These are phyloP conservation scores for Termitomyces sp. DNA, from an alignment of 768 basidiomycete genomes.

Conservation along the genomic window DNA sequence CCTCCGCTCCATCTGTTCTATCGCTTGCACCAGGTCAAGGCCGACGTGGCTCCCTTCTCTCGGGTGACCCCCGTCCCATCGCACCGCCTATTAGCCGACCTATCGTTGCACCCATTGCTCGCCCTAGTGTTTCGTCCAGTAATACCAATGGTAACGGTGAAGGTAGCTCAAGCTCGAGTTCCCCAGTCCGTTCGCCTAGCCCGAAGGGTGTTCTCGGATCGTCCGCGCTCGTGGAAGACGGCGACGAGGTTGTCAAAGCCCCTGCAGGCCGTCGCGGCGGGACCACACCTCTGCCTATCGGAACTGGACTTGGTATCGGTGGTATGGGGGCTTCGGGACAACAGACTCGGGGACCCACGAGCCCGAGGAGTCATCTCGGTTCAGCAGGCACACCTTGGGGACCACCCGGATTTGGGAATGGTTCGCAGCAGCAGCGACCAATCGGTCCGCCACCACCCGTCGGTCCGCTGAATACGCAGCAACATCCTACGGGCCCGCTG, in stretches of 20 bases:
- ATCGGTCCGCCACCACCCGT: constrained; percentile 26
- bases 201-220: constrained; percentile 71
- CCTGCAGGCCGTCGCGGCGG: constrained; percentile 39
- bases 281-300: constrained; percentile 23
- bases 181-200: constrained; percentile 44
- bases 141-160: constrained; percentile 32
- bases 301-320: constrained; percentile 18
- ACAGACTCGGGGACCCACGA: constrained; percentile 45
- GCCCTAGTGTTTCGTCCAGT: constrained; percentile 37
- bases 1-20: constrained; percentile 29
- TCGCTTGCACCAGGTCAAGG: constrained; percentile 42
- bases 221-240: constrained; percentile 71
- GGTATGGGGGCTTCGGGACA: constrained; percentile 10
- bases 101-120: constrained; percentile 56
- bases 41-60: constrained; percentile 37
- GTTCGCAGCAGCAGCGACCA: constrained; percentile 18
- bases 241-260: constrained; percentile 65
- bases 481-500: constrained; percentile 22
- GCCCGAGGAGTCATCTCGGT: constrained; percentile 36
- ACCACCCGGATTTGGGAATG: constrained; percentile 27
- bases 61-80: constrained; percentile 52
- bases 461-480: constrained; percentile 18
- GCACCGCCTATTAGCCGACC: constrained; percentile 37
- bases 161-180: constrained; percentile 58
- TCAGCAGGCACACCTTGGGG: constrained; percentile 24